phyloP scores from a whole-genome alignment of 1,284 basidiomycete genomes.

The Vanrija pseudolonga region DNA sequence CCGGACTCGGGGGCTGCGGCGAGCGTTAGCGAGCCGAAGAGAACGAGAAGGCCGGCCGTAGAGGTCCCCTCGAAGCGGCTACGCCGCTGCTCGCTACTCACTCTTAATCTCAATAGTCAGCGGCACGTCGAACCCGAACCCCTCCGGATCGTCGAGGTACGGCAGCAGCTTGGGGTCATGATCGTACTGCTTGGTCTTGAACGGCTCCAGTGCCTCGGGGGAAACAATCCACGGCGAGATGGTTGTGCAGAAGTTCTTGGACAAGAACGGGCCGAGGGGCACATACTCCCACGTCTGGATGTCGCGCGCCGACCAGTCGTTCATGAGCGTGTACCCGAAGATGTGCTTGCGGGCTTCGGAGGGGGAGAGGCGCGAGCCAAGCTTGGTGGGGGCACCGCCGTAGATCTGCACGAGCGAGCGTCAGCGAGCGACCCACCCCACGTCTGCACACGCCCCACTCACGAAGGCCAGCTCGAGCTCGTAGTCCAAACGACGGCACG shows the following conservation, averaged over 20 bases:
- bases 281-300: conserved; percentile 25
- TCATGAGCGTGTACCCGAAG: conserved; percentile 25
- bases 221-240: conserved; percentile 27
- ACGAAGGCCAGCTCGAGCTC: conserved; percentile 27
- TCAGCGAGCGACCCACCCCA: background rate
- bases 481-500: conserved; percentile 23
- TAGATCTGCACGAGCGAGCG: background rate
- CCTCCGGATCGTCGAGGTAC: conserved; percentile 19
- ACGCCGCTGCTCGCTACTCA: background rate
- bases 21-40: background rate
- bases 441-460: too few relatives aligned
- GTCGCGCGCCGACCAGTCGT: conserved; percentile 31
- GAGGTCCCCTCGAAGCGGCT: too few relatives aligned
- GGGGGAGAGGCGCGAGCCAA: conserved; percentile 18
- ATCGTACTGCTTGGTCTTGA: conserved; percentile 19
- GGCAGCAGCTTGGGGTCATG: conserved; percentile 16
- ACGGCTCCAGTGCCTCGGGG: conserved; percentile 22
- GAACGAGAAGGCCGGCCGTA: background rate
- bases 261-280: conserved; percentile 22
- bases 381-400: conserved; percentile 17
- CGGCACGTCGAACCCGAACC: conserved; percentile 12
- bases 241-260: conserved; percentile 32
- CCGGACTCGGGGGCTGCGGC: background rate
- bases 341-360: conserved; percentile 19
- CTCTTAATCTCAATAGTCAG: conserved; percentile 13